phyloP scores from a whole-genome alignment of 2,329 filamentous ascomycete genomes.

The Bisporella sp. region DNA sequence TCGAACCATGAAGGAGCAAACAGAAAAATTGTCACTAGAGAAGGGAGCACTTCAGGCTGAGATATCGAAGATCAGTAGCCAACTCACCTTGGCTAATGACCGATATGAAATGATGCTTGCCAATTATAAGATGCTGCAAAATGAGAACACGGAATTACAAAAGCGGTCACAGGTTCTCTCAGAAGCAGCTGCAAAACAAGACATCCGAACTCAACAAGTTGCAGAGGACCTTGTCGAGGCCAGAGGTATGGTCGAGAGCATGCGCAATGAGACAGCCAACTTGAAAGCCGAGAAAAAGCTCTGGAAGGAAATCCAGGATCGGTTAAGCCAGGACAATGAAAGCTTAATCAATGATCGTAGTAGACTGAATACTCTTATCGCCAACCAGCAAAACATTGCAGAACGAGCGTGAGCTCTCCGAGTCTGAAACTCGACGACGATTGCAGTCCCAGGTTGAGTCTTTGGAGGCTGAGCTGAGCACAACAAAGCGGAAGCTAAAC shows the following conservation, averaged over 20 bases:
- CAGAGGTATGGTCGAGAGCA: conserved; percentile 72
- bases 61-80: conserved; percentile 70
- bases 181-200: conserved; percentile 82
- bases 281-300: conserved; percentile 91
- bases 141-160: conserved; percentile 79
- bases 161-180: conserved; percentile 71
- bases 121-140: conserved; percentile 78
- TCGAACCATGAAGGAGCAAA: conserved; percentile 75
- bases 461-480: conserved; percentile 71
- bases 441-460: conserved; percentile 71
- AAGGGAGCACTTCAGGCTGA: conserved; percentile 79
- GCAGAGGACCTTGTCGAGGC: conserved; percentile 90
- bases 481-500: conserved; percentile 74
- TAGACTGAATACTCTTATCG: conserved; percentile 73
- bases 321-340: conserved; percentile 84
- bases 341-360: conserved; percentile 75
- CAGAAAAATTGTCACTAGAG: conserved; percentile 73
- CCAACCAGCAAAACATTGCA: conserved; percentile 81
- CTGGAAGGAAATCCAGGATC: conserved; percentile 88
- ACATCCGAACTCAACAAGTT: conserved; percentile 82
- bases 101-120: conserved; percentile 84
- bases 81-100: conserved; percentile 74
- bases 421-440: conserved; percentile 74
- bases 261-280: conserved; percentile 86
- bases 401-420: conserved; percentile 83